phyloP scores from a whole-genome alignment of 208 protist species.

The Trypanosoma scelopori region DNA sequence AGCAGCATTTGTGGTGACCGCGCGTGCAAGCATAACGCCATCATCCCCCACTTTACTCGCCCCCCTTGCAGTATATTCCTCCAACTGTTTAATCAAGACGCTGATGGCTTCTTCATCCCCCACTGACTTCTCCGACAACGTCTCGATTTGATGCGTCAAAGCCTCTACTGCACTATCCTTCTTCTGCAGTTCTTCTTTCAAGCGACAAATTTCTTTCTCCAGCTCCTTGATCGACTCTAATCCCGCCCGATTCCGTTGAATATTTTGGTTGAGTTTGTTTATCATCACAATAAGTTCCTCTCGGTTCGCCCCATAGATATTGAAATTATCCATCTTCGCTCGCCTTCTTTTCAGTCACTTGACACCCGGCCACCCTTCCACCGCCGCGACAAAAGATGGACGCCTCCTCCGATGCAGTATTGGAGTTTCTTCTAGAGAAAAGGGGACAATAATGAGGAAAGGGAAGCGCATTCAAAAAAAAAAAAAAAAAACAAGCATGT shows the following conservation, averaged over 20 bases:
- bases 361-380: no score
- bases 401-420: no score
- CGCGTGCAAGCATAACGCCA: slow-evolving; percentile 16
- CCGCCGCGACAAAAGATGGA: no score
- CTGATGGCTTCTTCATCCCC: slow-evolving; percentile 79
- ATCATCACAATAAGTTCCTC: slow-evolving; percentile 71
- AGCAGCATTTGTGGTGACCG: slow-evolving; percentile 13
- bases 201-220: slow-evolving; percentile 38
- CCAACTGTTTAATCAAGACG: slow-evolving; percentile 61
- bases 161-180: slow-evolving; percentile 58
- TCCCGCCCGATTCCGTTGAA: slow-evolving; percentile 27
- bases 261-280: slow-evolving; percentile 42
- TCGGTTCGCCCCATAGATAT: slow-evolving; percentile 22
- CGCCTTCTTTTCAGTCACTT: no score
- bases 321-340: slow-evolving; percentile 18
- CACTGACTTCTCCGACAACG: slow-evolving; percentile 65
- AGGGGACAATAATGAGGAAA: no score
- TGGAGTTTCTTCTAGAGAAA: no score
- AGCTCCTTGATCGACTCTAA: slow-evolving; percentile 32
- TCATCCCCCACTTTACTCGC: slow-evolving; percentile 1
- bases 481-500: no score
- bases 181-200: slow-evolving; percentile 48
- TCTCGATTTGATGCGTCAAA: slow-evolving; percentile 47
- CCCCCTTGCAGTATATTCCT: slow-evolving; percentile 30
- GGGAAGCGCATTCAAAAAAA: no score